Evolutionary conservation across 2,329 filamentous ascomycete genomes (phyloP).

Genomic region (Ophiostoma angusticollis): DNA sequence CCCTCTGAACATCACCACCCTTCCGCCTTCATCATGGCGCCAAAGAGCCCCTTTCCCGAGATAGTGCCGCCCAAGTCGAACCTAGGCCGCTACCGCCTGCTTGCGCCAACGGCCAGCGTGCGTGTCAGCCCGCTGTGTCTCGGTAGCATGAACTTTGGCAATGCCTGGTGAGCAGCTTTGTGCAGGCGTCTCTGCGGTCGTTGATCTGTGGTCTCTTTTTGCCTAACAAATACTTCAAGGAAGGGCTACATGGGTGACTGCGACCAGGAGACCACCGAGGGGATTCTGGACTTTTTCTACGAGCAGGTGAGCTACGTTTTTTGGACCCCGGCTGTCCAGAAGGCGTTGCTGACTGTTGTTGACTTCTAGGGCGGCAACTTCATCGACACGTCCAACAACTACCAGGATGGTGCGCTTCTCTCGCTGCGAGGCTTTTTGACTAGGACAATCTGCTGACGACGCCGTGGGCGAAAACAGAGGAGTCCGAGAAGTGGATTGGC

Average conservation of each 20-base stretch:
- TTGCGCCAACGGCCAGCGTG: conserved; percentile 52
- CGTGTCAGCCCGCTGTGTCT: conserved; percentile 56
- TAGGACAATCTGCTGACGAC: neutral
- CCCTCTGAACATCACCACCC: neutral
- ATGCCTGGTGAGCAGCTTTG: conserved; percentile 37
- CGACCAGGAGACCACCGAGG: conserved; percentile 47
- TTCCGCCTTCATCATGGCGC: conserved; percentile 25
- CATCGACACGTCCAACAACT: conserved; percentile 59
- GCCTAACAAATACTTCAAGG: conserved; percentile 19
- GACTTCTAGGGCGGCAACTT: conserved; percentile 45
- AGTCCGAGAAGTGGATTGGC: conserved; percentile 55
- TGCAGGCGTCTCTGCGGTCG: no score
- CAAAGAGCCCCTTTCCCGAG: no score
- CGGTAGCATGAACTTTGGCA: conserved; percentile 53
- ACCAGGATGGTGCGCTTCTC: conserved; percentile 34
- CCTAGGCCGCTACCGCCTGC: conserved; percentile 50
- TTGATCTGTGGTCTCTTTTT: neutral
- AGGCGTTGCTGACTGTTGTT: neutral
- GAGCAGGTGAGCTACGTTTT: conserved; percentile 28
- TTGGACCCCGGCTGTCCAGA: neutral
- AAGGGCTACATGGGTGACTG: conserved; percentile 49
- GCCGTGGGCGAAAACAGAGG: conserved; percentile 23
- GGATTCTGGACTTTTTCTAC: conserved; percentile 54
- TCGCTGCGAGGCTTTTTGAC: no score
- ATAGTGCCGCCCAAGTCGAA: conserved; percentile 44